These are phyloP conservation scores for Quillaja saponaria DNA, from an alignment of 306 rosid genomes.

Conservation along the genomic window DNA sequence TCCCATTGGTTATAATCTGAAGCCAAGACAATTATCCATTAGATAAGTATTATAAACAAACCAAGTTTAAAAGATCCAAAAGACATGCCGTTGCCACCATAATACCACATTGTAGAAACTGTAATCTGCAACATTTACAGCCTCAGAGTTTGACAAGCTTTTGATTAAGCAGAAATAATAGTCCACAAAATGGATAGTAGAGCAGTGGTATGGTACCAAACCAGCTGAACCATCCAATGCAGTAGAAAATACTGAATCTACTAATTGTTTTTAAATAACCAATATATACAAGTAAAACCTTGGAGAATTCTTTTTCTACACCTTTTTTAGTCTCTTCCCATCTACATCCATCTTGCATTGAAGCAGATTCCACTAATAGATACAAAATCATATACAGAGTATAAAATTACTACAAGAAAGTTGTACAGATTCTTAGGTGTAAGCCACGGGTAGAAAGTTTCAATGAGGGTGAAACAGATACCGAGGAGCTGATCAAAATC, in stretches of 20 bases:
- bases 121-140: neutral
- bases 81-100: conserved; percentile 11
- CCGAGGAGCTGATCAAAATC: no score
- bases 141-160: no score
- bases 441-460: neutral
- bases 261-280: neutral
- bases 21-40: conserved; percentile 12
- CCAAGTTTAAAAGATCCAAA: no score
- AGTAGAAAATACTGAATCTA: neutral
- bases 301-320: neutral
- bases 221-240: neutral
- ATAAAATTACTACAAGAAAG: no score
- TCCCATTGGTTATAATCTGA: conserved; percentile 85
- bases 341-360: conserved; percentile 15
- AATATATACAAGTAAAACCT: no score
- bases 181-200: conserved; percentile 3
- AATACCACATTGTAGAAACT: conserved; percentile 15
- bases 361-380: conserved; percentile 11
- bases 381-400: neutral
- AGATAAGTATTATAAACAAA: conserved; percentile 14
- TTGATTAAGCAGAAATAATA: neutral
- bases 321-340: neutral
- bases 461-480: neutral
- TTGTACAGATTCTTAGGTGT: no score
- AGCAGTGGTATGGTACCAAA: conserved; percentile 2